A percentile compares a stretch with the other conserved stretches of the same genome.
Evolutionary conservation across 495 filamentous ascomycete genomes (phyloP).

Genomic region (Podospora sp.): DNA sequence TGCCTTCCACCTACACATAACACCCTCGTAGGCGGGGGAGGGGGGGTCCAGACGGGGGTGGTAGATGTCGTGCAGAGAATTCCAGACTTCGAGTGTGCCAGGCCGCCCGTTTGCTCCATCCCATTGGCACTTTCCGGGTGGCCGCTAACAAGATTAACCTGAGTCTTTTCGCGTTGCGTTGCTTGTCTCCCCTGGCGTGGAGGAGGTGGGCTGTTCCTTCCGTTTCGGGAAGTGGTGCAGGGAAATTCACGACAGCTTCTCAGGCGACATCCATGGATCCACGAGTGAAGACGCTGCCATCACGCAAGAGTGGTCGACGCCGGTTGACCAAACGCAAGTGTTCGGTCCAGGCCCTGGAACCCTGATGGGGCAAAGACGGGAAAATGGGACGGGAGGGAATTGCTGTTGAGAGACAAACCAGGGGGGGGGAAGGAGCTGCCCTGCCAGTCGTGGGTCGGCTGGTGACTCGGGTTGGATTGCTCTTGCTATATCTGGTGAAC

Average conservation of each 20-base stretch:
- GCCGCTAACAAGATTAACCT: conserved; percentile 17
- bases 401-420: too few relatives aligned
- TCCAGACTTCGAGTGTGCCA: not conserved
- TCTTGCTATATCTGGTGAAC: conserved; percentile 36
- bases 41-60: not conserved
- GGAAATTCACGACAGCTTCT: conserved; percentile 19
- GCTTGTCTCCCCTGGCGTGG: not conserved
- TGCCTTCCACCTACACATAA: not conserved
- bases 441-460: not conserved
- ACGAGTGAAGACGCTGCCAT: not conserved
- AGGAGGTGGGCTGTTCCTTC: conserved; percentile 14
- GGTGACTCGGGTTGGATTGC: conserved; percentile 15
- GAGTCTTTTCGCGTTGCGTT: not conserved
- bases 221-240: conserved; percentile 13
- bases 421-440: conserved; percentile 1
- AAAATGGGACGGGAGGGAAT: conserved; percentile 13
- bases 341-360: conserved; percentile 11
- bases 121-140: not conserved
- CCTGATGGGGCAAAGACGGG: conserved; percentile 17
- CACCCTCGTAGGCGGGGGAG: not conserved
- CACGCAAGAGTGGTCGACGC: not conserved
- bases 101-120: not conserved
- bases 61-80: conserved; percentile 16
- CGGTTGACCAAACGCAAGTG: not conserved
- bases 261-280: conserved; percentile 16